Percentiles rank a stretch among this genome's conserved stretches.
phyloP scores from a whole-genome alignment of 768 basidiomycete genomes.

The Boletus edulis region DNA sequence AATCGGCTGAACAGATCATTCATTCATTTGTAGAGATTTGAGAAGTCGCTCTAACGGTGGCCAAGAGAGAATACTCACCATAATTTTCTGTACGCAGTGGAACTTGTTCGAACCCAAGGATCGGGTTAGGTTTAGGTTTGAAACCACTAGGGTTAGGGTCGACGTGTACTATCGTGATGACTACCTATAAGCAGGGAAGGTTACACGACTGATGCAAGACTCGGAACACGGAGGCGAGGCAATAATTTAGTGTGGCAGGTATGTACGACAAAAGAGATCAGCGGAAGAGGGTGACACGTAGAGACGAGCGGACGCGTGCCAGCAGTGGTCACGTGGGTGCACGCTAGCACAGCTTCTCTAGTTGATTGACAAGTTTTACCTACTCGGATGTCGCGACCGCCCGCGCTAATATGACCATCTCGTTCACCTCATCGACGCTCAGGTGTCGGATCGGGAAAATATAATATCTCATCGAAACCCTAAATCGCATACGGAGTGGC shows the following conservation, averaged over 20 bases:
- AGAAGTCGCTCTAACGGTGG: background rate
- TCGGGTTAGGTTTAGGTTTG: conserved; percentile 34
- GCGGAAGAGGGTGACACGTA: too few relatives aligned
- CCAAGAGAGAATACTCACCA: conserved; percentile 18
- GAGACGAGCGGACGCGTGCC: too few relatives aligned
- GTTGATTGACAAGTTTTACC: too few relatives aligned
- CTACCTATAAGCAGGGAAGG: background rate
- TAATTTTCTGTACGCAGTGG: conserved; percentile 2
- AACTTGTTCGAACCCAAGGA: conserved; percentile 23
- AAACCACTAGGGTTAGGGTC: conserved; percentile 21
- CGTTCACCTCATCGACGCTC: conserved; percentile 35
- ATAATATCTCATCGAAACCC: conserved; percentile 49
- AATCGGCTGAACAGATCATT: conserved; percentile 49
- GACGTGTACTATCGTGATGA: background rate
- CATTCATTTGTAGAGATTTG: background rate
- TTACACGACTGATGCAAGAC: too few relatives aligned
- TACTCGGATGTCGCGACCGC: conserved; percentile 41
- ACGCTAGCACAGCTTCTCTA: conserved; percentile 29
- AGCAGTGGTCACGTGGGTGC: too few relatives aligned
- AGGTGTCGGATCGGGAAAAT: conserved; percentile 41
- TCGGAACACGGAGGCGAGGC: too few relatives aligned
- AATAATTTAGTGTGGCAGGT: too few relatives aligned
- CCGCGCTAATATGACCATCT: conserved; percentile 79
- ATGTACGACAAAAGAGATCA: too few relatives aligned
- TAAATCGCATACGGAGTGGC: conserved; percentile 49